These are phyloP conservation scores for Lecanoromycetidae sp. DNA, from an alignment of 2,329 filamentous ascomycete genomes.

Conservation along the genomic window DNA sequence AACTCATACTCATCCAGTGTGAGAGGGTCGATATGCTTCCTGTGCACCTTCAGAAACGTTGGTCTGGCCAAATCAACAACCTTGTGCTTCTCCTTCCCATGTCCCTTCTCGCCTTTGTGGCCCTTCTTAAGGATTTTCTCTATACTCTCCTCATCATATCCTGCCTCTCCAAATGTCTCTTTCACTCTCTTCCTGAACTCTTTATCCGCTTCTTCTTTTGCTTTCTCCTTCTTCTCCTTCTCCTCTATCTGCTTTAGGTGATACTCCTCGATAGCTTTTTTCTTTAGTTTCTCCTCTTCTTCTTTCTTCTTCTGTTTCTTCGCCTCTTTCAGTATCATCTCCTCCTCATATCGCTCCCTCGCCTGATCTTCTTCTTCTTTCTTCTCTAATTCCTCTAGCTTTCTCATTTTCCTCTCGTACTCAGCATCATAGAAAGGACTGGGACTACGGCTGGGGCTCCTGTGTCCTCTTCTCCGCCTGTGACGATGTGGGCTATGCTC, in stretches of 20 bases:
- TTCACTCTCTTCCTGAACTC: conserved; percentile 35
- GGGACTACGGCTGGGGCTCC: conserved; percentile 4
- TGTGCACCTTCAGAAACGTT: conserved; percentile 37
- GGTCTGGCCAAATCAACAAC: conserved; percentile 25
- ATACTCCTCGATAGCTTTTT: conserved; percentile 40
- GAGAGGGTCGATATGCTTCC: conserved; percentile 34
- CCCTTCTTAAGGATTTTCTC: conserved; percentile 30
- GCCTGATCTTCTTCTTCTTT: conserved; percentile 23
- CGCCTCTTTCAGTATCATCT: conserved; percentile 19
- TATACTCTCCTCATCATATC: conserved; percentile 32
- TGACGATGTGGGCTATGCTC: conserved; percentile 15
- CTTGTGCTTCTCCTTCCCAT: conserved; percentile 27
- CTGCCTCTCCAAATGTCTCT: conserved; percentile 26
- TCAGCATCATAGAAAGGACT: conserved; percentile 13
- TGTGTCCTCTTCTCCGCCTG: conserved; percentile 1
- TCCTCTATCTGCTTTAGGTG: conserved; percentile 30
- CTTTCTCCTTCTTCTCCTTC: conserved; percentile 33
- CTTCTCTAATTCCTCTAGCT: conserved; percentile 28
- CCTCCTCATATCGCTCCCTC: conserved; percentile 28
- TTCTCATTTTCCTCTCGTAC: conserved; percentile 24
- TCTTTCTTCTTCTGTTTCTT: conserved; percentile 20
- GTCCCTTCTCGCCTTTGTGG: conserved; percentile 24
- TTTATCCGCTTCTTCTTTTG: conserved; percentile 39
- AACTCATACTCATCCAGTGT: conserved; percentile 35
- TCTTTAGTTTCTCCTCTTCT: conserved; percentile 37